Conservation (phyloP, 106 monocot species). For the Vanilla planifolia region DNA sequence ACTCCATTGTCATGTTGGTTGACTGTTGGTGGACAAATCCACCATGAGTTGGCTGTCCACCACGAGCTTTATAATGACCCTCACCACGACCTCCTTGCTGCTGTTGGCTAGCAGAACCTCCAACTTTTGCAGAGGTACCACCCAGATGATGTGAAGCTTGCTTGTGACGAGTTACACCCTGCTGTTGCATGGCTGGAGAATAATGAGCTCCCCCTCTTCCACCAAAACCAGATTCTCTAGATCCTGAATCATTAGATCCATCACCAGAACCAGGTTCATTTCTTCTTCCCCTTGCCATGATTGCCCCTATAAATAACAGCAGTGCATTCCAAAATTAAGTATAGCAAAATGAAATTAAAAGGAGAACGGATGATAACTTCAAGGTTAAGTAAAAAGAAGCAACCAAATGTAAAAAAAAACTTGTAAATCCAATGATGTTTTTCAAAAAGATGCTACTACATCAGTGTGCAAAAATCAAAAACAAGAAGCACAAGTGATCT, state of each 20-base stretch:
- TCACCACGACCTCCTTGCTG: conserved; percentile 46
- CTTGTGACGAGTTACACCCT: background rate
- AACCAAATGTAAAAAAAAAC: too few species aligned
- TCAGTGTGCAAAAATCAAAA: too few species aligned
- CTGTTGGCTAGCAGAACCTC: conserved; percentile 27
- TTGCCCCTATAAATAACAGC: conserved; percentile 22
- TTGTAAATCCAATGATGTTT: too few species aligned
- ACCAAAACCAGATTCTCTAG: conserved; percentile 24
- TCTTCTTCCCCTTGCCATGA: conserved; percentile 45
- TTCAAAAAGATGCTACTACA: too few species aligned
- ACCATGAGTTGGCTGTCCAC: conserved; percentile 14
- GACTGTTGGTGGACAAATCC: conserved; percentile 10
- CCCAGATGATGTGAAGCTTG: background rate
- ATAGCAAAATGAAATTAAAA: too few species aligned
- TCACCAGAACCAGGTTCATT: conserved; percentile 34
- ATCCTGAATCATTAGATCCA: conserved; percentile 17
- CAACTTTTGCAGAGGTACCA: conserved; percentile 31
- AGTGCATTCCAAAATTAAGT: too few species aligned
- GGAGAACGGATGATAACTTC: too few species aligned
- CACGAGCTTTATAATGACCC: conserved; percentile 26
- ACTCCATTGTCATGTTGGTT: conserved; percentile 15
- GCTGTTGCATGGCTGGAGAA: background rate
- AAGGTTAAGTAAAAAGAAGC: too few species aligned
- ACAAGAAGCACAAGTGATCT: too few species aligned
- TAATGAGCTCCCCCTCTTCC: conserved; percentile 23